phyloP scores from a whole-genome alignment of 768 basidiomycete species.

The Calocera viscosa region DNA sequence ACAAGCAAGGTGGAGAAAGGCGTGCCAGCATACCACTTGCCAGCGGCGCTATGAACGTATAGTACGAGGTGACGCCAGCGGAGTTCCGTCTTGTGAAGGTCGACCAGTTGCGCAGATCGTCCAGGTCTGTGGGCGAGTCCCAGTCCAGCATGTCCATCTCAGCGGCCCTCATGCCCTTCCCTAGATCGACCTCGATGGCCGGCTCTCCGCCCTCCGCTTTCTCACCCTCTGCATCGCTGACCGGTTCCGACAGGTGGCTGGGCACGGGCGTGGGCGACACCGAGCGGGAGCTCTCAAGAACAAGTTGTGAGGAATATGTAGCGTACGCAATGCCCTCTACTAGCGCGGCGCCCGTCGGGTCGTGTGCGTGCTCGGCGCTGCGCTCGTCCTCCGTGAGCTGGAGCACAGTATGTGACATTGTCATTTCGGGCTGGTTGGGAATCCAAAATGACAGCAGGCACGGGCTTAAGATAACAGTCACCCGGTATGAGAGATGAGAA shows the following conservation, averaged over 20 bases:
- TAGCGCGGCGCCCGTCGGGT: background rate
- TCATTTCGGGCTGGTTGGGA: background rate
- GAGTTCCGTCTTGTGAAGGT: background rate
- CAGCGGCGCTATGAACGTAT: conserved; percentile 33
- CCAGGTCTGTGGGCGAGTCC: background rate
- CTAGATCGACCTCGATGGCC: background rate
- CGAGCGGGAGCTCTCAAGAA: background rate
- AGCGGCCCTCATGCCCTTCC: background rate
- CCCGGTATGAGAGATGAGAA: background rate
- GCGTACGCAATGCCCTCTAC: background rate
- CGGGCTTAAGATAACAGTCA: background rate
- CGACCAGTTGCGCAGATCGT: background rate
- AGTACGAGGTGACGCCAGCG: background rate
- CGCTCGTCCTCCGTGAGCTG: background rate
- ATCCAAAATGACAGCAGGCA: too few species aligned
- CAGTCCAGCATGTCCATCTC: background rate
- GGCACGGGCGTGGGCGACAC: background rate
- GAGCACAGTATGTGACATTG: background rate
- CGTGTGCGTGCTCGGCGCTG: background rate
- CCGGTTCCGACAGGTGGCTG: background rate
- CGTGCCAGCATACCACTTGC: conserved; percentile 58
- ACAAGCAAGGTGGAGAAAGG: conserved; percentile 36
- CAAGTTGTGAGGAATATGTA: background rate
- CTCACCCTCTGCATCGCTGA: background rate
- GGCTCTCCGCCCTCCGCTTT: background rate